A percentile compares a stretch with the other conserved stretches of the same genome.
These are phyloP conservation scores for Fragaria vesca DNA, from an alignment of 306 rosid species.

Conservation along the genomic window DNA sequence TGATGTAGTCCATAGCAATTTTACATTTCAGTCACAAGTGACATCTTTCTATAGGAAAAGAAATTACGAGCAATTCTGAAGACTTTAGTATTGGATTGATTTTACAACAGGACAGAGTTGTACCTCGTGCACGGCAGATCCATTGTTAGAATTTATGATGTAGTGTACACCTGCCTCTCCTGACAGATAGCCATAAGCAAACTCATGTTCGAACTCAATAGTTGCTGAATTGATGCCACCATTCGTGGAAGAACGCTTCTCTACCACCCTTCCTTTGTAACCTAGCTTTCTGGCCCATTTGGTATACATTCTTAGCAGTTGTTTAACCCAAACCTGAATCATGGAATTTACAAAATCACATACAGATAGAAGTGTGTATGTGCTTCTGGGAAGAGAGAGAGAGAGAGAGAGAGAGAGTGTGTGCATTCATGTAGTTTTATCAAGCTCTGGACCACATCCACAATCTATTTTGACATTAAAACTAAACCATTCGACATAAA, in stretches of 20 bases:
- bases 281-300: constrained; percentile 80
- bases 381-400: not conserved
- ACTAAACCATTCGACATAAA: not conserved
- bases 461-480: not conserved
- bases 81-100: not conserved
- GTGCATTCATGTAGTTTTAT: not conserved
- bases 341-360: constrained; percentile 29
- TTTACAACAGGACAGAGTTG: constrained; percentile 21
- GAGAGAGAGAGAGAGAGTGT: not conserved
- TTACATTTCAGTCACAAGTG: not conserved
- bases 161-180: constrained; percentile 78
- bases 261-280: constrained; percentile 63
- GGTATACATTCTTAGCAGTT: constrained; percentile 62
- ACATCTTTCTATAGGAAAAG: not conserved
- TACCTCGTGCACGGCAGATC: constrained; percentile 49
- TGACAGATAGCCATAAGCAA: constrained; percentile 78
- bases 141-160: constrained; percentile 49
- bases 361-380: not conserved
- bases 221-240: constrained; percentile 63
- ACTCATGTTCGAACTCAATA: constrained; percentile 73
- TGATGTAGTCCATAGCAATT: not conserved
- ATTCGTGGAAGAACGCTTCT: constrained; percentile 40
- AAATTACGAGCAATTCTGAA: not conserved
- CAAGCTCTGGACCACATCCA: not conserved
- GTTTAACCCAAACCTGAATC: constrained; percentile 73